Evolutionary conservation across 2,329 filamentous ascomycete genomes (phyloP), one percentile per base, ranked within the genome.

Genomic region (Curvularia sp.): DNA sequence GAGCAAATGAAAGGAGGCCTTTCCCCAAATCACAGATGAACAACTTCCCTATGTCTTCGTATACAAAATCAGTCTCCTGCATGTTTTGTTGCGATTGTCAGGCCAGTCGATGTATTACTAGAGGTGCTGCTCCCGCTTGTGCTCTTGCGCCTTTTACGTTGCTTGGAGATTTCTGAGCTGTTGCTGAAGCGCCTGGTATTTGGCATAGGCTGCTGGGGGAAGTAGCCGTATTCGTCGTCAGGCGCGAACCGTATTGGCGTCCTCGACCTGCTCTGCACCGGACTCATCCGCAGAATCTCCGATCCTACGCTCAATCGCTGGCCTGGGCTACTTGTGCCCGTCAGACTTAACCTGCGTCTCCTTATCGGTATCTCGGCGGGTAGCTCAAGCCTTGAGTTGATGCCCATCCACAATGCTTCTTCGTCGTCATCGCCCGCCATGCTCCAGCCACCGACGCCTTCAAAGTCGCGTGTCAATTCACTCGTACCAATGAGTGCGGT

Each of bases 401-500:
- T 78, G 54, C 74, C 73, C 65, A 80, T 76, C 79, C 79, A 81
- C 12, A 79, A 50, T 2, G 78, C 79, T 62, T 80, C 78, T 42
- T 80, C 79, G 5, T 79, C 77, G 1, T 76, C 74, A 25, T 74
- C 74, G 12, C 71, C 73, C 3, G 74, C 60, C 15, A 76, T 67
- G 43, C 74, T 66, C 75, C 75, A 78, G 1, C 79, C 79, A 25
- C 79, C 79, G 1, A 81, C 75, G 50, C 78, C 78, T 55, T 81
- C 79, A 49, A 76, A 81, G 60, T 81, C 79, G 32, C 78, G 68
- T 12, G 71, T 71, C 3, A 71, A 49, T 12, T 73, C 72, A 45
- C 70, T 69, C 25, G 67, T 70, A 25, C 72, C 69, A 25, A 78
- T 52, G 28, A 80, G 65, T 1, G 70, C 70, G 13, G 73, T 72